phyloP scores from a whole-genome alignment of 805 yeast genomes.

The Zygoascus ofunaensis region DNA sequence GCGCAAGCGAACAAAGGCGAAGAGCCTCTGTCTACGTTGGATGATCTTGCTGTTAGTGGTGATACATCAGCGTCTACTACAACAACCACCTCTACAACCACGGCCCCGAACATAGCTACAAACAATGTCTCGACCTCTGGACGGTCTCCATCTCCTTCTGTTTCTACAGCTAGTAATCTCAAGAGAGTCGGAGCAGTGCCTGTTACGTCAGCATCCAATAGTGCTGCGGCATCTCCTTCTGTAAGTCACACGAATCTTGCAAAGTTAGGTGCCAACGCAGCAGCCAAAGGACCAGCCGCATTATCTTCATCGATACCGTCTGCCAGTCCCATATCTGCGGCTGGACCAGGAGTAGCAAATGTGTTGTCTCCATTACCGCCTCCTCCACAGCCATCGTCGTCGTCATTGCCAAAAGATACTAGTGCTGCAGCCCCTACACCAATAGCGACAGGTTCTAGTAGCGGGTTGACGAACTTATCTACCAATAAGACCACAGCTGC shows the following conservation, averaged over 20 bases:
- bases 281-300: constrained; percentile 42
- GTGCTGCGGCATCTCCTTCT: constrained; percentile 16
- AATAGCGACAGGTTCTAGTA: too few species aligned
- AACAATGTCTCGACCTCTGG: constrained; percentile 30
- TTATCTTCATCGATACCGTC: constrained; percentile 17
- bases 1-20: constrained; percentile 23
- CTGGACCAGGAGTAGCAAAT: constrained; percentile 15
- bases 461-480: too few species aligned
- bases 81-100: constrained; percentile 17
- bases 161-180: neutral
- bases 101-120: constrained; percentile 48
- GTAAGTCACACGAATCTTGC: constrained; percentile 16
- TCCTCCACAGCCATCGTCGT: constrained; percentile 10
- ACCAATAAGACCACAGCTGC: neutral
- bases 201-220: constrained; percentile 11
- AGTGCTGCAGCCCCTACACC: constrained; percentile 1
- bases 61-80: constrained; percentile 13
- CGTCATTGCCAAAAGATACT: neutral
- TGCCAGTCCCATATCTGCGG: constrained; percentile 7
- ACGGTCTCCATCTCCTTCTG: constrained; percentile 2
- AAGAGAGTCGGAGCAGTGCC: constrained; percentile 9
- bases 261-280: constrained; percentile 12
- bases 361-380: constrained; percentile 19
- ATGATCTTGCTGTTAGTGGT: constrained; percentile 26
- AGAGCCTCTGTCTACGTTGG: constrained; percentile 15